Base-by-base conservation (phyloP, 75 land plant genomes). In the Selaginella tamariscina region DNA sequence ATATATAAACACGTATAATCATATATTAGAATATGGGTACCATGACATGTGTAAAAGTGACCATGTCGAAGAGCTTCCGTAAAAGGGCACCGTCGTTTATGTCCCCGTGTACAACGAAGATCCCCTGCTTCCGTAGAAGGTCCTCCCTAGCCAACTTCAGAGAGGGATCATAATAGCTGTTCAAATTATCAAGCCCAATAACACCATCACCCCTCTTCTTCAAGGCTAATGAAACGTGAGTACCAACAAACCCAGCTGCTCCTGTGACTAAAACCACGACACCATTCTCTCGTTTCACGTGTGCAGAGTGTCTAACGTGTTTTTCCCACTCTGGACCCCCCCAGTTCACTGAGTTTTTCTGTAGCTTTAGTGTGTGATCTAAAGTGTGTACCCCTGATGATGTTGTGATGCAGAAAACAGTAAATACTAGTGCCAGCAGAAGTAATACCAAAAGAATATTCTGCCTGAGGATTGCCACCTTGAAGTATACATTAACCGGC, bases 141-240 rank as follows among this genome's bases (percentile, higher is more conserved):
- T 49, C 68, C 68, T 81, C 80, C 5, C 92, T 74, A 23, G 84
- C 69, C 20, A 80, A 67, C 56, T 88, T 88, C 64, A 88, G 54
- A 8, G 89, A 83, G 0, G 81, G 79, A 26, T 86, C 86, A 32
- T 88, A 88, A 73, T 88, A 88, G 60, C 73, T 62, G 56, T 88
- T 88, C 82, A 86, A 88, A 54, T 86, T 88, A 71, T 88, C 92
- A 23, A 88, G 68, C 32, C 92, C 92, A n/a, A 88, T 64, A 0
- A 88, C 86, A 26, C 92, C 92, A 72, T 88, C 92, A 49, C 92
- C 92, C 33, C 92, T 83, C 20, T 77, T 77, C 68, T 72, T 77
- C 24, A 88, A 67, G 30, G 89, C 90, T 27, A 83, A 76, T 63
- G 92, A 81, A 62, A 75, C 73, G 67, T 88, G 92, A 15, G 80